Evolutionary conservation across 352 stramenopile genomes (phyloP).

Genomic region (Phytophthora rubi): DNA sequence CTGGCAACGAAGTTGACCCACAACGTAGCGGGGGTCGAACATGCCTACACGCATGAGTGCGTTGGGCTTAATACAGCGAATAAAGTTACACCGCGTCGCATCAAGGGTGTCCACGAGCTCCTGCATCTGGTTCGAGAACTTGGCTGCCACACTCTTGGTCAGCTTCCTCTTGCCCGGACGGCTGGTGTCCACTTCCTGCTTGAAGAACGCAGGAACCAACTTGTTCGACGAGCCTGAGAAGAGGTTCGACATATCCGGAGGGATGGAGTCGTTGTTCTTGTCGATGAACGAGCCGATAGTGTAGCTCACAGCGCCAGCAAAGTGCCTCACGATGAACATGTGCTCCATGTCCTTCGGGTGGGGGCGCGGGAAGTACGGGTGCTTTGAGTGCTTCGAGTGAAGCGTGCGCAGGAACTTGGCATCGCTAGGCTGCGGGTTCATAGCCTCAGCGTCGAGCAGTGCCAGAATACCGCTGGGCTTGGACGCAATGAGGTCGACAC

Average conservation of each 20-base stretch:
- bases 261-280: constrained; percentile 93
- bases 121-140: constrained; percentile 90
- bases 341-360: constrained; percentile 91
- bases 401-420: constrained; percentile 86
- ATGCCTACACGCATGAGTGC: constrained; percentile 70
- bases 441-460: constrained; percentile 87
- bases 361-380: constrained; percentile 84
- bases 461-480: constrained; percentile 85
- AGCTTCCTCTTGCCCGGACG: constrained; percentile 82
- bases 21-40: constrained; percentile 91
- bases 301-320: constrained; percentile 90
- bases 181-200: constrained; percentile 57
- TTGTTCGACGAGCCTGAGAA: constrained; percentile 77
- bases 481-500: constrained; percentile 88
- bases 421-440: constrained; percentile 91
- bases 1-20: constrained; percentile 89
- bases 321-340: constrained; percentile 92
- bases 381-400: constrained; percentile 86
- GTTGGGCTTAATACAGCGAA: constrained; percentile 94
- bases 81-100: constrained; percentile 87
- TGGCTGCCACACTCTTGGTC: constrained; percentile 72
- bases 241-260: constrained; percentile 82
- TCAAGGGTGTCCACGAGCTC: constrained; percentile 88
- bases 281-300: constrained; percentile 91
- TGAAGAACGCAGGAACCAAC: constrained; percentile 73